Evolutionary conservation across 345 rosid species (phyloP).

Genomic region (Eucalyptus pumila): DNA sequence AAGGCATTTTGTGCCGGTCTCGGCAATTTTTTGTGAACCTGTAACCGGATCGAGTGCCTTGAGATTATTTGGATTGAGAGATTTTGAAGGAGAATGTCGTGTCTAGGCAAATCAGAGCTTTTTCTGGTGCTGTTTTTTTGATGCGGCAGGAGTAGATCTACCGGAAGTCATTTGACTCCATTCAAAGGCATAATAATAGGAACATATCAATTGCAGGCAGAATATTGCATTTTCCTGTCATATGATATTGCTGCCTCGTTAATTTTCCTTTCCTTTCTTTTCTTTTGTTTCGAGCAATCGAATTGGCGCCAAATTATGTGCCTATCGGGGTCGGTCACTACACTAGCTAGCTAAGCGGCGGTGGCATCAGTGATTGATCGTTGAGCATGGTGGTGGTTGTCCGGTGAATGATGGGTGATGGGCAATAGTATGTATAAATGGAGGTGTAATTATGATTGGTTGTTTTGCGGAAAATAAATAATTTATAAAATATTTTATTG

Average conservation of each 20-base stretch:
- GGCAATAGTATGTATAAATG: background rate
- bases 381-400: background rate
- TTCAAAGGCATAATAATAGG: background rate
- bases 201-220: background rate
- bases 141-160: background rate
- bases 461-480: too few species aligned
- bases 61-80: background rate
- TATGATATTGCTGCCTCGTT: background rate
- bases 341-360: background rate
- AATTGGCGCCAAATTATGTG: background rate
- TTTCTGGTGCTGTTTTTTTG: background rate
- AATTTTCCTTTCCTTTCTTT: background rate
- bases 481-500: too few species aligned
- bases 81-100: background rate
- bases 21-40: background rate
- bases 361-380: background rate
- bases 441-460: fast-evolving
- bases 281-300: background rate
- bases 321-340: background rate
- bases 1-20: background rate
- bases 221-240: background rate
- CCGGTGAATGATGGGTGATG: background rate
- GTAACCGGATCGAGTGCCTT: background rate
- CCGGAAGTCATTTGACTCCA: background rate
- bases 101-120: background rate